A percentile compares a stretch with the other conserved stretches of the same genome.
phyloP scores from a whole-genome alignment of 225 moss, liverwort and hornwort genomes.

The Bryum argenteum region DNA sequence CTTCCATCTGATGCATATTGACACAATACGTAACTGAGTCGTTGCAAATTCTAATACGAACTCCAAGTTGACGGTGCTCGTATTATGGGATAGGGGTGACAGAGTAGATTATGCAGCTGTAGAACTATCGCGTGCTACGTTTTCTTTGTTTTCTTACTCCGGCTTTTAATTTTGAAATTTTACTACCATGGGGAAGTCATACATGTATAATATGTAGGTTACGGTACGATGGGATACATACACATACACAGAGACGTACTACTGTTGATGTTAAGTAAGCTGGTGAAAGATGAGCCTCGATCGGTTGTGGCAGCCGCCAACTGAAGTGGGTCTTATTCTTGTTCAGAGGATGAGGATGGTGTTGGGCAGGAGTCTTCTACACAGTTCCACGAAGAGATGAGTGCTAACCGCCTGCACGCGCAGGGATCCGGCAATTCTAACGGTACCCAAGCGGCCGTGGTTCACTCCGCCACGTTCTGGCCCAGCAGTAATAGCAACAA shows the following conservation, averaged over 20 bases:
- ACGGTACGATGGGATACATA: slow-evolving; percentile 4
- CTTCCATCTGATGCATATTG: slow-evolving; percentile 55
- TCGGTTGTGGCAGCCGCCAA: slow-evolving; percentile 48
- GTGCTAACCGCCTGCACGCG: slow-evolving; percentile 70
- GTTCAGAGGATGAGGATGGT: slow-evolving; percentile 80
- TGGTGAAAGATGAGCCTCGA: slow-evolving; percentile 35
- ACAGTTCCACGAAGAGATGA: slow-evolving; percentile 62
- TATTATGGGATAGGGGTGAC: slow-evolving; percentile 13
- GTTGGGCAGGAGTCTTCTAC: slow-evolving; percentile 64
- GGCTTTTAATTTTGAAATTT: background rate
- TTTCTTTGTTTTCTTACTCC: background rate
- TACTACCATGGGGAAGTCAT: background rate
- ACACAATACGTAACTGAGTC: slow-evolving; percentile 33
- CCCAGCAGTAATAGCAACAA: slow-evolving; percentile 22
- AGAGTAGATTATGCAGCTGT: slow-evolving; percentile 22
- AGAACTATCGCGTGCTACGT: slow-evolving; percentile 2
- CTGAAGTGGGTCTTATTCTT: slow-evolving; percentile 71
- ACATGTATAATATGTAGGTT: slow-evolving; percentile 1
- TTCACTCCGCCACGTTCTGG: slow-evolving; percentile 27
- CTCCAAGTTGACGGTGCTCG: slow-evolving; percentile 12
- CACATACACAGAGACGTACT: background rate
- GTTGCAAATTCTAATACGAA: slow-evolving; percentile 23
- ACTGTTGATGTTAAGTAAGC: slow-evolving; percentile 10
- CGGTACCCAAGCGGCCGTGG: slow-evolving; percentile 41
- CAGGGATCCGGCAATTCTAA: slow-evolving; percentile 70